Conservation (phyloP, 1,284 basidiomycete genomes). For the Ganoderma sinense region DNA sequence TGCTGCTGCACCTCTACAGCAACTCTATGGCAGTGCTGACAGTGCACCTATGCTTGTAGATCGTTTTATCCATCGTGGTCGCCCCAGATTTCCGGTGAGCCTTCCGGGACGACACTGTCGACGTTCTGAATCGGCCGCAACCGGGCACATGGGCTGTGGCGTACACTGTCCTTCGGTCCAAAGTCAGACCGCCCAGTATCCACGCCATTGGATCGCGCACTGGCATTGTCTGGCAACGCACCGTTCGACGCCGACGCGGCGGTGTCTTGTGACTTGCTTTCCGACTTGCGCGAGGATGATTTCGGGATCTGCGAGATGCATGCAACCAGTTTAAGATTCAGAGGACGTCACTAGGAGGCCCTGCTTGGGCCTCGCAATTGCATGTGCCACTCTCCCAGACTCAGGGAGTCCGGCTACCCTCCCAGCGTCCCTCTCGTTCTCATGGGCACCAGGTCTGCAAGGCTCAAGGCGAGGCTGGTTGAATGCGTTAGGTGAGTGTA, state of each 20-base stretch:
- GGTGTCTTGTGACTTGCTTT: not conserved
- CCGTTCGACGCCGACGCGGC: slow-evolving; percentile 1
- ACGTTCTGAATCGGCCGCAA: not conserved
- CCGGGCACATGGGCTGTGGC: not conserved
- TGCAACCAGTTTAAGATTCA: not conserved
- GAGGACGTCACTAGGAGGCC: not conserved
- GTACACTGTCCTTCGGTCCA: not conserved
- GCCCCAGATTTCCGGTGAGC: not conserved
- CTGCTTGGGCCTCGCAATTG: not conserved
- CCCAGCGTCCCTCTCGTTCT: not conserved
- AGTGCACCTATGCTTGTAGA: not conserved
- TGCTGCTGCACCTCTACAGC: not conserved
- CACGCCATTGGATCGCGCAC: not conserved
- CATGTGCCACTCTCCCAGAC: not conserved
- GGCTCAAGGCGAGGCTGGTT: not conserved
- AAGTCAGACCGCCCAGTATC: too few species aligned
- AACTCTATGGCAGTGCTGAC: not conserved
- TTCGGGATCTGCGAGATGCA: not conserved
- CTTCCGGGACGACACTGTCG: not conserved
- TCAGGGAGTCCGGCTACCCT: not conserved
- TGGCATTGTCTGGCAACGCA: not conserved
- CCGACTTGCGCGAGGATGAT: not conserved
- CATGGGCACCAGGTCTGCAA: not conserved
- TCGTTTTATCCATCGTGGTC: not conserved
- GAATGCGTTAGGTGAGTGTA: slow-evolving; percentile 33